Base-by-base conservation (phyloP, 2,329 filamentous ascomycete species). In the Xylaria sp. region DNA sequence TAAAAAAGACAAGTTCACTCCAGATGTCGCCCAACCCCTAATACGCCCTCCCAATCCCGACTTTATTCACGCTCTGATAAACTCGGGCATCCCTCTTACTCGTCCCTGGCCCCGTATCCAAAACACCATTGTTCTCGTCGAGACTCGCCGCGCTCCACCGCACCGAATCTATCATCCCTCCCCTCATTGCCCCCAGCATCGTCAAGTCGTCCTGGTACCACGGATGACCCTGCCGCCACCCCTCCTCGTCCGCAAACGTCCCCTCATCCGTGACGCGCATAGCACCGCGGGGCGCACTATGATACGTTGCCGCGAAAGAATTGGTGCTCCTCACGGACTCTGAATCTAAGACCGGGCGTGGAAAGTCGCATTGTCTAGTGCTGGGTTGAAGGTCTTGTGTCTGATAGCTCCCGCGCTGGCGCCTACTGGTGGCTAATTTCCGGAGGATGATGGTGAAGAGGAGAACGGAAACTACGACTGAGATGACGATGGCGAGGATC, bases 191-290 rank as follows among this genome's bases (percentile, higher is more conserved):
- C 20, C 69, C 72, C 5, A 66, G 57, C 52, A 70, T 66, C 56
- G 67, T 74, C 7, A 68, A 64, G 46, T 67, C 74, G 1, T 66
- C 68, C n/a, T 72, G 71, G 43, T 72, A 61, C 31, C 66, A 71
- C n/a, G 71, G 64, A 25, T 72, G 72, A 0, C 71, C 70, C 23
- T 71, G 73, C 18, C 28, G 28, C 10, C 66, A 52, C 15, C 70
- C 60, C 31, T 62, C 66, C 55, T 23, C 46, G 8, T 10, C 46
- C 5, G 72, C 66, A 9, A 64, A 49, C 25, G 66, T 59, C 23
- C 67, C 43, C 33, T 71, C 64, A 3, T 67, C 66, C 13, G 70
- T 54, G 2, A 70, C 52, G 4, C 51, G 64, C 12, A 72, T 67
- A 7, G 71, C 71, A 12, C 70, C 72, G 51, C 71, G 68, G 18